Evolutionary conservation across 352 stramenopile genomes (phyloP), one percentile per base, ranked within the genome.

Genomic region (Globisporangium heterothallicum): DNA sequence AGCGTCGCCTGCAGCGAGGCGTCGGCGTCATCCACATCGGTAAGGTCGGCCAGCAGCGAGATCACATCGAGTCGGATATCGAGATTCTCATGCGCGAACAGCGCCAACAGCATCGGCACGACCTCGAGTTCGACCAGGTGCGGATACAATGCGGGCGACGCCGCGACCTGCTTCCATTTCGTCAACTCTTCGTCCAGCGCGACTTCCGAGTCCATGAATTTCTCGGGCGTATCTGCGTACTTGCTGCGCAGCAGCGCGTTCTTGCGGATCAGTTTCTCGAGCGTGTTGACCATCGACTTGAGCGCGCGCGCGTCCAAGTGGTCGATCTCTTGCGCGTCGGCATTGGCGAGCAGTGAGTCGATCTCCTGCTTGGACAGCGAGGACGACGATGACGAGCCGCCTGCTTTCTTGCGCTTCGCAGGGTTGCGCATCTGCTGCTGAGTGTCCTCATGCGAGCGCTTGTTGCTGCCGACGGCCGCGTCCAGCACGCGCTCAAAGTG

Each of bases 191-290:
- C 46, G 56, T 89, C 68, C 21, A 89, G 56, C 10, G 69, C 72
- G 29, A 95, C 52, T 61, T 96, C 86, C 27, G 79, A 93, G 26
- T 93, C 74, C 47, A 95, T 66, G 50, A 96, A 96, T 49, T 88
- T 91, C 24, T 58, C 57, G 1, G 86, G 84, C 16, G 90, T 72
- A 30, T 91, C 73, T 2, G 65, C 60, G 57, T 90, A 77, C 64
- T 94, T 95, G 46, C 84, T 73, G 16, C 86, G 81, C 53, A 81
- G 66, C 48, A 91, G 56, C 13, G 86, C 82, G 51, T 96, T 96
- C 63, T 71, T 74, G 3, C 68, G 75, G 16, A 95, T 74, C 44
- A 72, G 63, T 56, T 89, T 90, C 38, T 89, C 64, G 4, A 96
- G 64, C 18, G 64, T 57, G 38, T 80, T 64, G 8, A 75, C 59